Base-by-base conservation (phyloP, 2,329 filamentous ascomycete genomes). In the Aspergillus fumigatus region DNA sequence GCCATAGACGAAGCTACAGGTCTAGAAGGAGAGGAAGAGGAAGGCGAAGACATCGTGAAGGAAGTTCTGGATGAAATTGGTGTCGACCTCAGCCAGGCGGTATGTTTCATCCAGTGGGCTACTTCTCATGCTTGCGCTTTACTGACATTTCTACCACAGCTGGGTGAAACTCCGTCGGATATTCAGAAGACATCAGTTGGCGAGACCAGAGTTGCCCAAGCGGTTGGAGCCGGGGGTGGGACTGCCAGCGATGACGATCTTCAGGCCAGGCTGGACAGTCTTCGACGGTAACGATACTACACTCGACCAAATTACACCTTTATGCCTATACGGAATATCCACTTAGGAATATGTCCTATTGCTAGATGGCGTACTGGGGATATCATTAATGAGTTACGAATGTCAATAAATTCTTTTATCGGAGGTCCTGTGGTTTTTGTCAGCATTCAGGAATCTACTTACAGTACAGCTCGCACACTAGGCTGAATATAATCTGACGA, bases 41-140 rank as follows among this genome's bases (percentile, higher is more conserved):
- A 97, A 73, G 90, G 92, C 35, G 94, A 99, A 66, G 94, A 99
- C 72, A 90, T 97, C 11, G 92, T 99, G 35, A 95, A 96, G 67
- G 92, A 97, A 75, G 90, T 99, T 4, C 76, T 99, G 67, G 94
- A 97, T 70, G 94, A 97, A 77, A 96, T 99, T 72, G 94, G 94
- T 53, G 87, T 99, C 29, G 93, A 99, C 70, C 82, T 97, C 57
- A 92, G 88, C 66, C 89, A 94, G 76, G 82, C 90, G 65, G 93
- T 97, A 82, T 77, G 90, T 82, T 82, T 43, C 54, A 62, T 43
- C 50, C 21, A 14, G 21, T 10, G 21, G 21, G 14, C 21, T 23
- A 38, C 25, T n/a, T 27, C 26, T 27, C 35, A 3, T 25, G 27
- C 14, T 52, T 27, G 4, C 17, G 25, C 25, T 17, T 48, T 54